Conservation (phyloP, 345 rosid species). For the Salix brachista region DNA sequence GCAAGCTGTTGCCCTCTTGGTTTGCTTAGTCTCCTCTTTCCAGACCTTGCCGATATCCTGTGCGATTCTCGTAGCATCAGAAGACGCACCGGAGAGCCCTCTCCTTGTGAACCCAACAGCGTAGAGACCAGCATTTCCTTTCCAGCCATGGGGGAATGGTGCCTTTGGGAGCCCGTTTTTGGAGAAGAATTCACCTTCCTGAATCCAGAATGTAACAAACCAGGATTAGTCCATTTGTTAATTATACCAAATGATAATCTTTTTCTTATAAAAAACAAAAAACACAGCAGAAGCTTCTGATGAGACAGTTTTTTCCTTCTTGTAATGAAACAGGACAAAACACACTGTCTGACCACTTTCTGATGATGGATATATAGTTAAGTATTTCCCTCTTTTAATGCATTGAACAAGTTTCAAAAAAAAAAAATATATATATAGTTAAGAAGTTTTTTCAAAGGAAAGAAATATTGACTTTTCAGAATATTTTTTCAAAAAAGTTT, state of each 20-base stretch:
- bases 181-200: conserved; percentile 78
- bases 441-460: background rate
- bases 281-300: background rate
- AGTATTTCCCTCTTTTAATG: too few relatives aligned
- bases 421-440: too few relatives aligned
- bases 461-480: too few relatives aligned
- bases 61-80: conserved; percentile 64
- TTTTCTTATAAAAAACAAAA: background rate
- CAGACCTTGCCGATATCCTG: conserved; percentile 64
- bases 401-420: too few relatives aligned
- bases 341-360: background rate
- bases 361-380: background rate
- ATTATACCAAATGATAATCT: background rate
- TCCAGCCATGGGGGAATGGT: conserved; percentile 86
- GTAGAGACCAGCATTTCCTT: conserved; percentile 72
- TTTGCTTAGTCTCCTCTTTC: conserved; percentile 73
- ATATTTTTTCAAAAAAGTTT: too few relatives aligned
- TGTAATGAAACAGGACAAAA: background rate
- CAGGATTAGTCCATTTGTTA: background rate
- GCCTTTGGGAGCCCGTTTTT: conserved; percentile 65
- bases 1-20: conserved; percentile 51
- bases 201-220: conserved; percentile 8
- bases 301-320: background rate
- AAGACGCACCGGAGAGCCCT: conserved; percentile 79
- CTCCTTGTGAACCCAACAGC: conserved; percentile 90